Evolutionary conservation across 2,329 filamentous ascomycete genomes (phyloP).

Genomic region (Ceratocystis huliohia): DNA sequence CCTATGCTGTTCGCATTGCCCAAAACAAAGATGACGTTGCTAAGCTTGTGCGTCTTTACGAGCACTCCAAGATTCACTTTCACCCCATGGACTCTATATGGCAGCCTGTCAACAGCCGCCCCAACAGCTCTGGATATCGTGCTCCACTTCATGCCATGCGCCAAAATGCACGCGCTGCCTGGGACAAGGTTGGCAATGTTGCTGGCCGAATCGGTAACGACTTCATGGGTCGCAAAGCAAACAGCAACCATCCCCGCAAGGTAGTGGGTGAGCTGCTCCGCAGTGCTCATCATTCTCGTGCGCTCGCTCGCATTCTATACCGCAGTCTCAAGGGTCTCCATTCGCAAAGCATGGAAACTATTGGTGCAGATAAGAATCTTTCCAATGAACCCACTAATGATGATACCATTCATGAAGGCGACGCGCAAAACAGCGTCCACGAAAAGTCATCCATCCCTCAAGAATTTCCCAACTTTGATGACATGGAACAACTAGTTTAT

Average conservation of each 20-base stretch:
- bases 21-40: conserved; percentile 82
- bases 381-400: not conserved
- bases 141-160: conserved; percentile 66
- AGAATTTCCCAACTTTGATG: conserved; percentile 35
- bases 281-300: conserved; percentile 61
- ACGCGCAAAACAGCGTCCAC: conserved; percentile 11
- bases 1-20: conserved; percentile 81
- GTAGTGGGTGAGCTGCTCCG: conserved; percentile 68
- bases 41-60: conserved; percentile 42
- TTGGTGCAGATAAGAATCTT: conserved; percentile 8
- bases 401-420: conserved; percentile 3
- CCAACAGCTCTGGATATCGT: conserved; percentile 44
- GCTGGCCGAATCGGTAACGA: conserved; percentile 80
- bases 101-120: conserved; percentile 30
- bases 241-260: conserved; percentile 65
- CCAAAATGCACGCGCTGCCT: conserved; percentile 59
- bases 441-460: conserved; percentile 12
- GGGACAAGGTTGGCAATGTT: conserved; percentile 71
- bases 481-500: conserved; percentile 61
- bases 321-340: conserved; percentile 49
- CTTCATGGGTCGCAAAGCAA: conserved; percentile 63
- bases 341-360: conserved; percentile 7
- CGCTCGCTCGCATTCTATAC: conserved; percentile 76
- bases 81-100: conserved; percentile 40
- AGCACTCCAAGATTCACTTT: conserved; percentile 67